Evolutionary conservation across 768 basidiomycete species (phyloP), one percentile per base, ranked within the genome.

Genomic region (Naganishia vaughanmartiniae): DNA sequence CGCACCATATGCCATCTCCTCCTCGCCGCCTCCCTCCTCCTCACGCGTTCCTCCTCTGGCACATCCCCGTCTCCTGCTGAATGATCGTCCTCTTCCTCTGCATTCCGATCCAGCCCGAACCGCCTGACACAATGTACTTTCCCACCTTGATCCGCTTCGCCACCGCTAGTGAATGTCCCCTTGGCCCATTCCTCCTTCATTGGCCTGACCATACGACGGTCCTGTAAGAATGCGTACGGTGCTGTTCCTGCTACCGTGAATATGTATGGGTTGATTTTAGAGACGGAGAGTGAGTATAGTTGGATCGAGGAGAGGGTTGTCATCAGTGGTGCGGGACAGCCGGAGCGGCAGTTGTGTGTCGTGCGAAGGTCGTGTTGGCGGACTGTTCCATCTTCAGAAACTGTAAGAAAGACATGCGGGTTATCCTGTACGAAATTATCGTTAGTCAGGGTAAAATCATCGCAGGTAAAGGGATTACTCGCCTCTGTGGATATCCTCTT

Each of bases 211-310:
- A 91, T 88, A 57, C 92, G 85, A 66, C 92, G 85, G 79, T 95
- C 92, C 76, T 90, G 93, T 1, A 95, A 84, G 78, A 87, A 90
- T 0, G 88, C 90, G 89, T 91, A 77, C 36, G 33, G 45, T 74
- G 89, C 87, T 73, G 89, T 87, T 39, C 92, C 92, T 4, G 90
- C 91, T 39, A 93, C 91, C 24, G 93, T 88, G 72, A 93, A 88
- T 69, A 91, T 89, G 75, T 90, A 89, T 0, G 92, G 91, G 0
- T 89, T 88, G 17, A 92, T 83, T 2, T 89, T 86, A 21, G 92
- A 92, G 28, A 90, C 82, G 2, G 90, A 85, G 54, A 93, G 81
- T 24, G 90, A 87, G 10, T 88, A 91, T 55, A 93, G 84, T 65
- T 88, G 76, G 84, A 79, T 88, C 84, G 63, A 74, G 39, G 69